Conservation (phyloP, 2,329 filamentous ascomycete species). For the Didymellaceae sp. region DNA sequence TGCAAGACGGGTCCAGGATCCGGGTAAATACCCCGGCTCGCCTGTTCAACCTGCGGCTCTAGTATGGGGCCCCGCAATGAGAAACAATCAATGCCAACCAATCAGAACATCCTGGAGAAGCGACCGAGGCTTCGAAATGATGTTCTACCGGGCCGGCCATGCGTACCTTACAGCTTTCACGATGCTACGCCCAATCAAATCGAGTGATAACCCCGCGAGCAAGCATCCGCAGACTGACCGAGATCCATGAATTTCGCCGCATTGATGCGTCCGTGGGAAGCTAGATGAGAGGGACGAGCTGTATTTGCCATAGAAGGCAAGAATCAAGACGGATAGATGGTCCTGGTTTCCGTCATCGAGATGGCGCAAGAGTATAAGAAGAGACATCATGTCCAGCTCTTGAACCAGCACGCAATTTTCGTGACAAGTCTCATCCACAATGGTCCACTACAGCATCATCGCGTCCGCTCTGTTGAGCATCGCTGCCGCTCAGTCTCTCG, state of each 20-base stretch:
- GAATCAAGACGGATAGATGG: constrained; percentile 5
- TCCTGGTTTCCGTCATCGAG: constrained; percentile 4
- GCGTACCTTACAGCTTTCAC: constrained; percentile 14
- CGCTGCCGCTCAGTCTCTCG: constrained; percentile 40
- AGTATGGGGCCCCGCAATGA: constrained; percentile 14
- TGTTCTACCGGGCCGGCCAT: constrained; percentile 15
- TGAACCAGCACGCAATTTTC: constrained; percentile 12
- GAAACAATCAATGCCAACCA: constrained; percentile 4
- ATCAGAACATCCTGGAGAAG: background rate
- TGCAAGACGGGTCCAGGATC: constrained; percentile 3
- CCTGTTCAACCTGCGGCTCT: background rate
- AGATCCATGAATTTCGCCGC: background rate
- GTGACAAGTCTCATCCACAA: constrained; percentile 14
- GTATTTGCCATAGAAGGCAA: background rate
- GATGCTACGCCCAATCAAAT: background rate
- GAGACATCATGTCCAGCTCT: constrained; percentile 1
- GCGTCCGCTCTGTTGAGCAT: constrained; percentile 36
- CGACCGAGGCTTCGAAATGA: constrained; percentile 1
- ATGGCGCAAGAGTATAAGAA: constrained; percentile 13
- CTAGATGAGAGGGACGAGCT: constrained; percentile 5
- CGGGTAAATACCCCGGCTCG: constrained; percentile 14
- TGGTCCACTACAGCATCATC: constrained; percentile 36
- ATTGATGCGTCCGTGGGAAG: background rate
- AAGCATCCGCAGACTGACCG: background rate
- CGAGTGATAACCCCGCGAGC: background rate